Evolutionary conservation across 78 protist species (phyloP), one percentile per base, ranked within the genome.

Genomic region (Dictyostelium firmibasis): DNA sequence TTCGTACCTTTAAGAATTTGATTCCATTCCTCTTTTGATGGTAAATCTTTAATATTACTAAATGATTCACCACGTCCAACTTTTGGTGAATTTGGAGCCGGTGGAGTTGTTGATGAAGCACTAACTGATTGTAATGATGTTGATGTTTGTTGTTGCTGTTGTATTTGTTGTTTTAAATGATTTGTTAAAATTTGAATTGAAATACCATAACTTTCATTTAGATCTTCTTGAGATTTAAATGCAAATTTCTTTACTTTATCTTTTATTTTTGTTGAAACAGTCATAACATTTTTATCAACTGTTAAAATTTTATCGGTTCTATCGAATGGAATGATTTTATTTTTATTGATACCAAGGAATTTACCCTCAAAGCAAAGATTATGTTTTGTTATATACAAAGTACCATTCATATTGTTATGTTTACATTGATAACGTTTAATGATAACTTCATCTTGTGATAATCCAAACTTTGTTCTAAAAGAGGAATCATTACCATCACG

Each of bases 321-420:
- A 14, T 78, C 86, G 23, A 89, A 89, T 38, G 94, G 83, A 43
- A 35, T 70, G 25, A 36, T 85, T 77, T 93, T 93, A 16, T 85
- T 70, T 43, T 84, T 88, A 53, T 88, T 83, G 1, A 86, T 60
- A 23, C 91, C 91, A 25, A 94, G 74, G 29, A 87, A 83, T 33
- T 94, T 94, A 14, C 92, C 97, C 14, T 94, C 85, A 70, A 94
- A 94, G 33, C 97, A 94, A 8, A 94, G 69, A 77, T 94, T 79
- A 27, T 86, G 94, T n/a, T 94, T 86, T 0, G 94, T 88, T 0
- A 94, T 76, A 44, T 89, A 94, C 9, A 94, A 38, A 3, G 83
- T 75, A 18, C 97, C 97, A 27, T 81, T 82, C 69, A 44, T 89
- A 38, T 88, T 78, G 16, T 85, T 85, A 27, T 93, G 96, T 43